phyloP scores from a whole-genome alignment of 371 early-diverging fungal genomes.

The Batkoa obscura region DNA sequence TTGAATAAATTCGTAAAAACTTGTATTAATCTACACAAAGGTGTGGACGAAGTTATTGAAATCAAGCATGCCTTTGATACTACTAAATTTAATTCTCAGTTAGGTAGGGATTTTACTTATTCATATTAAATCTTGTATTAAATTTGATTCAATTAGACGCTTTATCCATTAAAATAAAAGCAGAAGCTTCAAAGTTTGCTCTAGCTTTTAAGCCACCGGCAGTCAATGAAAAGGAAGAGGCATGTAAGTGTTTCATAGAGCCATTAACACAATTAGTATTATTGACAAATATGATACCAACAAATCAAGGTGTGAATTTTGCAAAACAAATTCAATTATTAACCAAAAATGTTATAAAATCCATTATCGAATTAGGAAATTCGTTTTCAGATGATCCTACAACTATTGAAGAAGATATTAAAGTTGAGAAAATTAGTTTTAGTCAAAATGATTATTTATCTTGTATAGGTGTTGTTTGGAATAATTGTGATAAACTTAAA shows the following conservation, averaged over 20 bases:
- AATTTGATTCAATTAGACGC: neutral
- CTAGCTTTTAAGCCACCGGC: conserved; percentile 1
- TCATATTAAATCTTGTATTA: neutral
- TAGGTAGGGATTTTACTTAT: neutral
- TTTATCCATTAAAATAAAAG: neutral
- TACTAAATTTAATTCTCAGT: neutral
- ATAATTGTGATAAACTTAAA: neutral
- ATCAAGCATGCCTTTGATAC: neutral
- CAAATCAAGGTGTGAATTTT: neutral
- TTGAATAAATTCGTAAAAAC: no score
- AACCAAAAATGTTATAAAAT: neutral
- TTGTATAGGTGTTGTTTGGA: neutral
- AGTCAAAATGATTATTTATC: neutral
- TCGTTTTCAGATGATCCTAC: neutral
- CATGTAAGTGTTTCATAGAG: neutral
- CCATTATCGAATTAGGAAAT: neutral
- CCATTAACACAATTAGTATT: neutral
- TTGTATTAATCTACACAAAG: no score
- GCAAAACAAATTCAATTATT: neutral
- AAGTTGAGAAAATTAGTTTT: neutral
- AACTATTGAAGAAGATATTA: neutral
- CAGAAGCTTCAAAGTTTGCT: conserved; percentile 4
- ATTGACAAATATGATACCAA: neutral
- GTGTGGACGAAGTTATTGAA: neutral
- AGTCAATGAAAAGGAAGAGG: neutral